Conservation (phyloP, 1,284 basidiomycete genomes). For the Tranzscheliella williamsii region DNA sequence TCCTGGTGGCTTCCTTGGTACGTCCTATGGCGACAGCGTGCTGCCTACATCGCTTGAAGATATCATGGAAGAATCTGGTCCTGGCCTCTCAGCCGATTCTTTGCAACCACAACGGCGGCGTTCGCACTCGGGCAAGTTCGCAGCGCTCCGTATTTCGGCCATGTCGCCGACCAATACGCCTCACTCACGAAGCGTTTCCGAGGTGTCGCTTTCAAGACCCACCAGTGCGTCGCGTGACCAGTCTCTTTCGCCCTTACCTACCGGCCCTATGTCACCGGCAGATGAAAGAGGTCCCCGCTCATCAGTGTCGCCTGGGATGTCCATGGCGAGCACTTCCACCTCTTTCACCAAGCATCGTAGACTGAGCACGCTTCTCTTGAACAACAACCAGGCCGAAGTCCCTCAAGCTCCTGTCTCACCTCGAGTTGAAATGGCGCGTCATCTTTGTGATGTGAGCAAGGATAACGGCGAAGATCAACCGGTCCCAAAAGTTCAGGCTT, state of each 20-base stretch:
- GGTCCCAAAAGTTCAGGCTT: background rate
- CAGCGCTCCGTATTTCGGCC: constrained; percentile 28
- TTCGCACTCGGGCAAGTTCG: constrained; percentile 37
- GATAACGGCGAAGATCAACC: background rate
- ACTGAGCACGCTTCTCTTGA: constrained; percentile 21
- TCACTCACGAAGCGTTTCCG: constrained; percentile 14
- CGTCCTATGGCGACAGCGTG: background rate
- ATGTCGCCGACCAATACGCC: constrained; percentile 9
- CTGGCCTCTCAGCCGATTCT: background rate
- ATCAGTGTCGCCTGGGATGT: too few species aligned
- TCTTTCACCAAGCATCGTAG: constrained; percentile 31
- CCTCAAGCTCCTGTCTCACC: constrained; percentile 3
- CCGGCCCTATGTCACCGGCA: constrained; percentile 22
- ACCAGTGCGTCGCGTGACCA: background rate
- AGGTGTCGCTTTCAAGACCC: constrained; percentile 1
- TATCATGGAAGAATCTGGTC: constrained; percentile 28
- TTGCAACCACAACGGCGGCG: constrained; percentile 3
- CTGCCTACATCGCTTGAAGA: constrained; percentile 15
- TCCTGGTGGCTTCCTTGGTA: constrained; percentile 2
- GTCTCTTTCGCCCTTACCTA: constrained; percentile 18
- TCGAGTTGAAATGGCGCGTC: constrained; percentile 1
- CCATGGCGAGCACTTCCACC: constrained; percentile 3
- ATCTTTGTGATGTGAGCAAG: constrained; percentile 20
- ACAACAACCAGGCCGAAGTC: constrained; percentile 11
- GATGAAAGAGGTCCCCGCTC: constrained; percentile 4